These are phyloP conservation scores for Phytomonas francai DNA, from an alignment of 208 protist genomes.

Conservation along the genomic window DNA sequence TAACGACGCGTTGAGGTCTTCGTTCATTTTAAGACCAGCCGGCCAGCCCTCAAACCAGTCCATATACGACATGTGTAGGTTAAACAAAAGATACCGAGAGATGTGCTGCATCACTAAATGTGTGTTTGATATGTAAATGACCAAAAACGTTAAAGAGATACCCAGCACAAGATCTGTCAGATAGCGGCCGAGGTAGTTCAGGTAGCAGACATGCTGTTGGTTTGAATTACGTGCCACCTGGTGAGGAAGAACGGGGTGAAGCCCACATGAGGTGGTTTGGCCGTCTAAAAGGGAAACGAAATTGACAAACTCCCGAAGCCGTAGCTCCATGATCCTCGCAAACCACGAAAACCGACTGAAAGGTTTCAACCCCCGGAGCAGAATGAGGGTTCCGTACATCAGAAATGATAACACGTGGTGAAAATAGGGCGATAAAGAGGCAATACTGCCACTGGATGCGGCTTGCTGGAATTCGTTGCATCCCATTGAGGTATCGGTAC, in stretches of 20 bases:
- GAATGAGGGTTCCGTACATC: not conserved
- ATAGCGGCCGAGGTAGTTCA: constrained; percentile 45
- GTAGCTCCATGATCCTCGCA: constrained; percentile 33
- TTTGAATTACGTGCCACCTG: constrained; percentile 1
- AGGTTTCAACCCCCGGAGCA: not conserved
- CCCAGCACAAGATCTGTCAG: constrained; percentile 67
- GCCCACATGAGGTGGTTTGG: constrained; percentile 44
- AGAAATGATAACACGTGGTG: not conserved
- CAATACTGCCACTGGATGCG: not conserved
- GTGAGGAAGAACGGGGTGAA: constrained; percentile 73
- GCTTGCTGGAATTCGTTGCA: not conserved
- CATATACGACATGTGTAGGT: constrained; percentile 79
- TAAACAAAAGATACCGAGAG: constrained; percentile 51
- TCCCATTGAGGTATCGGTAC: not conserved
- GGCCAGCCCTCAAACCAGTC: constrained; percentile 92
- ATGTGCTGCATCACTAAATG: constrained; percentile 29
- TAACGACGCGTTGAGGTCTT: constrained; percentile 83
- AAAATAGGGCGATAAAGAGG: not conserved
- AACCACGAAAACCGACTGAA: constrained; percentile 24
- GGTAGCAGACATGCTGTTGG: constrained; percentile 36
- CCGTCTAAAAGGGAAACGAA: constrained; percentile 45
- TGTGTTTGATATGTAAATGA: constrained; percentile 36
- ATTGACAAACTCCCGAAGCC: constrained; percentile 52
- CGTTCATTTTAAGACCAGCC: constrained; percentile 92
- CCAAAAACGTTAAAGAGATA: constrained; percentile 31